Percentiles rank a stretch among this genome's conserved stretches.
These are phyloP conservation scores for Dendrobium nobile DNA, from an alignment of 106 monocot species.

Conservation along the genomic window DNA sequence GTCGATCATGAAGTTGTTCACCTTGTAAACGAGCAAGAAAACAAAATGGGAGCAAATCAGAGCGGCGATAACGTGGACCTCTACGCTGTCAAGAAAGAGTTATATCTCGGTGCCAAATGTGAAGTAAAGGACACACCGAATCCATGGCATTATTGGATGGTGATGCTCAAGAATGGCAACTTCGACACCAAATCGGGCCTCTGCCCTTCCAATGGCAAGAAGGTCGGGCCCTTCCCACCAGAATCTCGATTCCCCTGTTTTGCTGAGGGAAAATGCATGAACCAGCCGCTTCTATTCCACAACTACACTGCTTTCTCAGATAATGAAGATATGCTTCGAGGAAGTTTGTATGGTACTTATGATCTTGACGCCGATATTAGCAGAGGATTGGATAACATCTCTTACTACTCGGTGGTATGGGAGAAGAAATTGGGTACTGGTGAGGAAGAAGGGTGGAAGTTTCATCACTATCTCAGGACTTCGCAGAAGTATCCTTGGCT, in stretches of 20 bases:
- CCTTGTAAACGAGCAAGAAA: conserved; percentile 42
- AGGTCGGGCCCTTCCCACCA: conserved; percentile 50
- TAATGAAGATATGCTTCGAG: conserved; percentile 26
- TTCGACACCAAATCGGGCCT: conserved; percentile 56
- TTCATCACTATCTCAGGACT: conserved; percentile 62
- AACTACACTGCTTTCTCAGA: conserved; percentile 24
- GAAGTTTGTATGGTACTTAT: conserved; percentile 56
- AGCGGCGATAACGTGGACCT: conserved; percentile 31
- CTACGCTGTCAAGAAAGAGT: conserved; percentile 65
- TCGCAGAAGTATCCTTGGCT: conserved; percentile 74
- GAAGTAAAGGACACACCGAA: conserved; percentile 33
- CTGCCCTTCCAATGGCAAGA: conserved; percentile 61
- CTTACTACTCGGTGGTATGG: conserved; percentile 70
- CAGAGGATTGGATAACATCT: conserved; percentile 10
- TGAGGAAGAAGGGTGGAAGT: conserved; percentile 43
- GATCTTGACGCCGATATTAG: conserved; percentile 40
- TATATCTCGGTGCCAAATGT: conserved; percentile 59
- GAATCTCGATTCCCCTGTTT: conserved; percentile 73
- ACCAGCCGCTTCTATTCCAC: conserved; percentile 66
- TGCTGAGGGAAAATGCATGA: conserved; percentile 69
- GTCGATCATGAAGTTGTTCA: conserved; percentile 18
- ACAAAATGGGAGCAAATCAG: conserved; percentile 31
- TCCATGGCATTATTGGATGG: conserved; percentile 93
- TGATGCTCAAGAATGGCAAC: conserved; percentile 93
- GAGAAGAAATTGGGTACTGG: conserved; percentile 44